phyloP scores from a whole-genome alignment of 805 yeast genomes.

The Monosporozyma aerobia region DNA sequence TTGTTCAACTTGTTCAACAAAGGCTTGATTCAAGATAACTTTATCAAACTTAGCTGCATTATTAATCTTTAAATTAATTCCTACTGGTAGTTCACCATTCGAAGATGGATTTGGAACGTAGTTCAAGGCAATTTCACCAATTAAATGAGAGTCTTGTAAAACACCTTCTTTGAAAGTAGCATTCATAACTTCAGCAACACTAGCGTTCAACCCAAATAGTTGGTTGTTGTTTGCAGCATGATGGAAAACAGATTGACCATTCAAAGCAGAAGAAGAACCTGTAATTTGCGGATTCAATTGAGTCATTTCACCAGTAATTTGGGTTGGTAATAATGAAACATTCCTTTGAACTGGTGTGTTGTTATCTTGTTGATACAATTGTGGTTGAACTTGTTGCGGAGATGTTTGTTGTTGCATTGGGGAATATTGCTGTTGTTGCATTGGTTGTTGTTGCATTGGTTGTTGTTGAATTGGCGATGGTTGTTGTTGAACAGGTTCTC shows the following conservation, averaged over 20 bases:
- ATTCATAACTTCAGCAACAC: slow-evolving; percentile 77
- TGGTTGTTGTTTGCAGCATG: slow-evolving; percentile 37
- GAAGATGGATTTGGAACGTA: slow-evolving; percentile 34
- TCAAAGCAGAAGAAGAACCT: slow-evolving; percentile 32
- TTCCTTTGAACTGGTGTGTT: slow-evolving; percentile 10
- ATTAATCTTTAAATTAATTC: slow-evolving; percentile 36
- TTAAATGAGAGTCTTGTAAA: slow-evolving; percentile 47
- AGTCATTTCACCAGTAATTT: slow-evolving; percentile 26
- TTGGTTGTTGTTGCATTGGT: slow-evolving; percentile 28
- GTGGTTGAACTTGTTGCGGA: slow-evolving; percentile 30
- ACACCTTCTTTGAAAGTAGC: slow-evolving; percentile 66
- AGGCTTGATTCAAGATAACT: slow-evolving; percentile 43
- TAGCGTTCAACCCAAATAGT: slow-evolving; percentile 63
- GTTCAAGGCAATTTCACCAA: slow-evolving; percentile 83
- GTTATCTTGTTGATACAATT: background rate
- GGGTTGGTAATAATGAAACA: slow-evolving; percentile 15
- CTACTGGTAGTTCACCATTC: slow-evolving; percentile 32
- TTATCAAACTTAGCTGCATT: slow-evolving; percentile 36
- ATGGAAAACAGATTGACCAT: slow-evolving; percentile 32
- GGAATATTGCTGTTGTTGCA: slow-evolving; percentile 36
- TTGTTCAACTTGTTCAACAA: slow-evolving; percentile 41
- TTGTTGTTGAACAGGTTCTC: slow-evolving; percentile 30
- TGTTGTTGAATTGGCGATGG: slow-evolving; percentile 28
- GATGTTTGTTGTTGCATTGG: slow-evolving; percentile 8
- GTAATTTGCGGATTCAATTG: slow-evolving; percentile 37